Percentiles rank a stretch among this genome's conserved stretches.
Evolutionary conservation across 257 asterid species (phyloP).

Genomic region (Solanum phureja): DNA sequence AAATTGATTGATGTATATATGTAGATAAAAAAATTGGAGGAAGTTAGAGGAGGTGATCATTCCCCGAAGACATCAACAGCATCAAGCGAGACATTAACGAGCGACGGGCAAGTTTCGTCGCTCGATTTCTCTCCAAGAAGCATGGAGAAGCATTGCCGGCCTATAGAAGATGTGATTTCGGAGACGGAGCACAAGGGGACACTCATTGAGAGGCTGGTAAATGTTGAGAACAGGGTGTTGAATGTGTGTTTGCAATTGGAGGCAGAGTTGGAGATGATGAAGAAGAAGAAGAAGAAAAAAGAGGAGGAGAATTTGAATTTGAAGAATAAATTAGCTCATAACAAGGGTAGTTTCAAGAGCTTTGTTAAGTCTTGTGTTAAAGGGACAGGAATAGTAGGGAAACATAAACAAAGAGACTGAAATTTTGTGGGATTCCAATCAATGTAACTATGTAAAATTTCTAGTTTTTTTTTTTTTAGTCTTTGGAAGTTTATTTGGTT

Average conservation of each 20-base stretch:
- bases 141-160: conserved; percentile 52
- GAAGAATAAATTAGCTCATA: conserved; percentile 6
- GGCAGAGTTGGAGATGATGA: conserved; percentile 24
- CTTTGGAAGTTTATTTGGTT: not conserved
- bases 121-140: conserved; percentile 37
- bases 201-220: conserved; percentile 38
- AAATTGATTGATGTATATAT: not conserved
- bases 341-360: conserved; percentile 29
- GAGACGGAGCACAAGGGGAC: conserved; percentile 62
- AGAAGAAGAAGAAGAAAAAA: conserved; percentile 11
- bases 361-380: conserved; percentile 38
- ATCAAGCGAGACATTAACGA: conserved; percentile 29
- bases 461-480: too few relatives aligned
- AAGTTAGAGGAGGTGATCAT: conserved; percentile 20
- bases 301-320: not conserved
- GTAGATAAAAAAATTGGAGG: conserved; percentile 58
- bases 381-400: not conserved
- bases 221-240: conserved; percentile 51
- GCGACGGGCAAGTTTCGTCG: conserved; percentile 29
- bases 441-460: not conserved
- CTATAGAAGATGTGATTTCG: conserved; percentile 43
- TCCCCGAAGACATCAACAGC: conserved; percentile 51
- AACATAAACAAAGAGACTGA: not conserved
- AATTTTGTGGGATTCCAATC: not conserved
- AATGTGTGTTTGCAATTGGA: conserved; percentile 46